Evolutionary conservation across 2,329 filamentous ascomycete species (phyloP).

Genomic region (Harringtonia aguacate): DNA sequence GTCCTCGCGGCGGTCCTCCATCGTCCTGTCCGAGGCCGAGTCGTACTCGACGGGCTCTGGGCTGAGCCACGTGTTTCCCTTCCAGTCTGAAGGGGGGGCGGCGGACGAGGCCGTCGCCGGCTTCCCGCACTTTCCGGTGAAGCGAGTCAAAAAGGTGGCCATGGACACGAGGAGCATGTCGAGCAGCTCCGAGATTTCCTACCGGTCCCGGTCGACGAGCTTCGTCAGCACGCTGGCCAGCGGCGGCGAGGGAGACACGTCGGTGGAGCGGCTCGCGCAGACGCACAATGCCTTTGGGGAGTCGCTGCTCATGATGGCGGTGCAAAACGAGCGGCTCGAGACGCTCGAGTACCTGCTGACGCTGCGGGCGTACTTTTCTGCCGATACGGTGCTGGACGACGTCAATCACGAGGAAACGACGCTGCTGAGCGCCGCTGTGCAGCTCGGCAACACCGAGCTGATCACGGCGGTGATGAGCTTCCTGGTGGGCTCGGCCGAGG

Average conservation of each 20-base stretch:
- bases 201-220: slow-evolving; percentile 69
- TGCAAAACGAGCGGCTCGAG: slow-evolving; percentile 60
- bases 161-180: slow-evolving; percentile 88
- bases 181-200: slow-evolving; percentile 73
- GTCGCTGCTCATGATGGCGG: slow-evolving; percentile 79
- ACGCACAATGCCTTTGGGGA: slow-evolving; percentile 64
- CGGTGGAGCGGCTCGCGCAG: slow-evolving; percentile 65
- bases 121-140: slow-evolving; percentile 24
- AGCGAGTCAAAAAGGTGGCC: slow-evolving; percentile 66
- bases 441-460: slow-evolving; percentile 65
- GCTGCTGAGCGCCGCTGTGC: slow-evolving; percentile 79
- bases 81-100: slow-evolving; percentile 37
- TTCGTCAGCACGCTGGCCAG: slow-evolving; percentile 58
- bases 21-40: slow-evolving; percentile 30
- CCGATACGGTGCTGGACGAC: slow-evolving; percentile 65
- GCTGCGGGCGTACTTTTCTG: slow-evolving; percentile 64
- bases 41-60: slow-evolving; percentile 44
- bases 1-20: slow-evolving; percentile 32
- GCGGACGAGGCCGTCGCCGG: slow-evolving; percentile 11
- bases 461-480: slow-evolving; percentile 68
- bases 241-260: slow-evolving; percentile 74
- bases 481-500: slow-evolving; percentile 38
- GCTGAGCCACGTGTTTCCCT: slow-evolving; percentile 84
- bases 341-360: slow-evolving; percentile 72
- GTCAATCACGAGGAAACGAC: slow-evolving; percentile 85